Percentiles rank a stretch among this genome's conserved stretches.
phyloP scores from a whole-genome alignment of 129 eudicot genomes.

The Lactuca sativa region DNA sequence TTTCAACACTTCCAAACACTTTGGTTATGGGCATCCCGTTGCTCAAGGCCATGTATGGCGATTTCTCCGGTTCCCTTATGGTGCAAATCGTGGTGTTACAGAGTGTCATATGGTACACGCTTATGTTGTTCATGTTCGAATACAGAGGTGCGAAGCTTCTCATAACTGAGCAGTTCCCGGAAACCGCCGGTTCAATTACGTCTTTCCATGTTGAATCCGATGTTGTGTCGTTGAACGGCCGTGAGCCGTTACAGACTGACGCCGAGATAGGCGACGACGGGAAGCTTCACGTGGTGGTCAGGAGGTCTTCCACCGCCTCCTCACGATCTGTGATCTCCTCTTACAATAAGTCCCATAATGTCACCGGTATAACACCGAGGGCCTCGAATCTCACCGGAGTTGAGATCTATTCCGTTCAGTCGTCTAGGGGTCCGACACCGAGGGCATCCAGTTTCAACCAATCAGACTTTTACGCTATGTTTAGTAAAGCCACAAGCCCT shows the following conservation, averaged over 20 bases:
- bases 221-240: conserved; percentile 77
- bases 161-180: conserved; percentile 85
- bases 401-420: conserved; percentile 89
- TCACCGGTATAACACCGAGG: conserved; percentile 65
- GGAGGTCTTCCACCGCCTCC: conserved; percentile 64
- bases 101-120: conserved; percentile 91
- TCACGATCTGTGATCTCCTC: conserved; percentile 62
- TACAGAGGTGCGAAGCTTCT: conserved; percentile 80
- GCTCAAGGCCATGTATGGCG: conserved; percentile 91
- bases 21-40: conserved; percentile 95
- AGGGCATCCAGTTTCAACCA: conserved; percentile 91
- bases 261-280: conserved; percentile 94
- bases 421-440: conserved; percentile 89
- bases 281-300: conserved; percentile 78
- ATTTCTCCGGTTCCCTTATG: conserved; percentile 79
- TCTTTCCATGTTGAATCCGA: conserved; percentile 89
- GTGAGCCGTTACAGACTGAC: conserved; percentile 87
- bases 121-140: conserved; percentile 87
- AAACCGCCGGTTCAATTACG: conserved; percentile 78
- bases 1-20: conserved; percentile 89
- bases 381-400: conserved; percentile 92
- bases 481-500: conserved; percentile 82
- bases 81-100: conserved; percentile 92
- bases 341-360: conserved; percentile 49
- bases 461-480: conserved; percentile 89